Base-by-base conservation (phyloP, 345 rosid genomes). In the Euphorbia pulcherrima region DNA sequence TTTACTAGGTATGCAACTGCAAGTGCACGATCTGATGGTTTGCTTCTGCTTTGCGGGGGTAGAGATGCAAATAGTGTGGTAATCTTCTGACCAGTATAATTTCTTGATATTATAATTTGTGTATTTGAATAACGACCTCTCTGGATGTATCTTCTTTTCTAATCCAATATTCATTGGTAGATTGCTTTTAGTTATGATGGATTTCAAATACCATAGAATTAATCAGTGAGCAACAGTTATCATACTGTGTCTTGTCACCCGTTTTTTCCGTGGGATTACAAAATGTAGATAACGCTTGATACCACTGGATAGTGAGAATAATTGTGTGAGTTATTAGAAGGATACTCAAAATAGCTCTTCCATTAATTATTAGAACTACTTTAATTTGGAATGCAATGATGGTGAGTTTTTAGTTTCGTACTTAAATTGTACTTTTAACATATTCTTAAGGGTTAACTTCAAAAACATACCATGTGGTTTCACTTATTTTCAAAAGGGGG, bases 21-120 rank as follows among this genome's bases (percentile, higher is more conserved):
- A 78, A 89, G 99, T 85, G 99, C 99, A 23, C 90, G 97, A 40
- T 92, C 99, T 64, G 97, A 95, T 83, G 99, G 99, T 68, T 97
- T 95, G 78, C 99, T 95, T 70, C 80, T 95, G 72, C 99, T 95
- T 68, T 95, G 97, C 83, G 99, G 99, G 44, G 99, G 99, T 75
- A 86, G 97, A 68, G 99, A 95, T 85, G 87, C 90, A 28, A 95
- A 78, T 64, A 90, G 97, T 81, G 97, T 92, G 93, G 99, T 94
- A 70, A 82, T 95, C 61, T 60, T 67, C 56, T 23, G 40, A 27
- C 35, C 50, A 39, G 6, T 28, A 6, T 30, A 35, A 23, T 40
- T 33, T 78, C 37, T 61, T 37, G 44, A 60, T 69, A 40, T 66
- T 35, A 24, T 55, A 35, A 68, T 55, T 18, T 8, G 11, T 29